Conservation (phyloP, 2,329 filamentous ascomycete species). For the Aspergillus fischeri region DNA sequence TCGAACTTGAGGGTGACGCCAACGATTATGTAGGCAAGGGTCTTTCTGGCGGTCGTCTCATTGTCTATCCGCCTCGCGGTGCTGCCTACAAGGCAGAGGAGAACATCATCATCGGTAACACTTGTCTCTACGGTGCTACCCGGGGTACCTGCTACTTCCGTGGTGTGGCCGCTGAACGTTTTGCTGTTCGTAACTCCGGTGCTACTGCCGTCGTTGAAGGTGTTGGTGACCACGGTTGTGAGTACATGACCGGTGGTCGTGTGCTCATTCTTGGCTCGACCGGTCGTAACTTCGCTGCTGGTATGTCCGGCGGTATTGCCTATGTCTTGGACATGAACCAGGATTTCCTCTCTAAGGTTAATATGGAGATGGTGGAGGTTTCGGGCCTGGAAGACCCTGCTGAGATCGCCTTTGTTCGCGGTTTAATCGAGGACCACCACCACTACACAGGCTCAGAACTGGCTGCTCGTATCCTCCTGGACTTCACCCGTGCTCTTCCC, state of each 20-base stretch:
- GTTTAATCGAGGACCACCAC: constrained; percentile 92
- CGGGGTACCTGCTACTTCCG: constrained; percentile 93
- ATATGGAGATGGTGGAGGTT: constrained; percentile 95
- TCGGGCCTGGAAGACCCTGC: constrained; percentile 75
- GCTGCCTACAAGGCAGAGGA: constrained; percentile 95
- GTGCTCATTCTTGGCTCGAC: constrained; percentile 81
- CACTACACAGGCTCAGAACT: constrained; percentile 97
- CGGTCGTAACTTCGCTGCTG: constrained; percentile 94
- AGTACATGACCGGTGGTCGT: constrained; percentile 98
- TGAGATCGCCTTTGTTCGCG: constrained; percentile 86
- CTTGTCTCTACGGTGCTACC: constrained; percentile 92
- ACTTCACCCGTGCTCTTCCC: constrained; percentile 86
- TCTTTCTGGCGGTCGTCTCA: constrained; percentile 85
- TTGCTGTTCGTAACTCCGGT: constrained; percentile 94
- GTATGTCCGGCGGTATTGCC: constrained; percentile 97
- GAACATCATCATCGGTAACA: constrained; percentile 89
- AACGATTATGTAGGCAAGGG: constrained; percentile 98
- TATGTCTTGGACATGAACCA: constrained; percentile 87
- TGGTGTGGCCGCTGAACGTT: constrained; percentile 91
- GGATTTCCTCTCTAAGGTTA: constrained; percentile 90
- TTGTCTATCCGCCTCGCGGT: constrained; percentile 85
- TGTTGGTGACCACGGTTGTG: constrained; percentile 91
- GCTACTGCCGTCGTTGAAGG: constrained; percentile 95
- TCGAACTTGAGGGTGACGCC: constrained; percentile 91
- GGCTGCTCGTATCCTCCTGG: constrained; percentile 85